Conservation (phyloP, 768 basidiomycete genomes). For the Sarcodon aspratus region DNA sequence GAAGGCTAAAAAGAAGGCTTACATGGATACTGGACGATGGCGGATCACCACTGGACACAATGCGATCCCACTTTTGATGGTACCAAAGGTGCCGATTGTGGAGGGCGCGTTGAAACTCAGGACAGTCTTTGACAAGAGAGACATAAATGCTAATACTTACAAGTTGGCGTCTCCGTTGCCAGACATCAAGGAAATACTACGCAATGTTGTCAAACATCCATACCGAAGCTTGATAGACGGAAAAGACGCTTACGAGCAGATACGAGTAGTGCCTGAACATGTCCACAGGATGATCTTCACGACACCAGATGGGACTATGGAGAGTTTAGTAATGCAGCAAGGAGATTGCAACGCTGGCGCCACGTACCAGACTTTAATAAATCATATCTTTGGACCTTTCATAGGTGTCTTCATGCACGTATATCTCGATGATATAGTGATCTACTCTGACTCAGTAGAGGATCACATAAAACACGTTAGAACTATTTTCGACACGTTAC, state of each 20-base stretch:
- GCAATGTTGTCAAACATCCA: constrained; percentile 4
- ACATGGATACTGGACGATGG: constrained; percentile 13
- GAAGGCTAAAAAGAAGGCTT: constrained; percentile 10
- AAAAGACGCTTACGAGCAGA: constrained; percentile 19
- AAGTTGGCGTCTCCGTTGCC: constrained; percentile 15
- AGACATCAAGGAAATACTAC: constrained; percentile 13
- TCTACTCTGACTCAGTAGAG: constrained; percentile 16
- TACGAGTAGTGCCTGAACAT: constrained; percentile 11
- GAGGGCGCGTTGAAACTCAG: constrained; percentile 2
- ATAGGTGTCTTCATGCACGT: constrained; percentile 19
- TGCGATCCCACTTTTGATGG: constrained; percentile 8
- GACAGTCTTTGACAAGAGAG: constrained; percentile 6
- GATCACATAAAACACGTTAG: constrained; percentile 15
- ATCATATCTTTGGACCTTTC: constrained; percentile 14
- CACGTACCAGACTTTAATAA: constrained; percentile 18
- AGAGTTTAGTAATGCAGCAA: constrained; percentile 18
- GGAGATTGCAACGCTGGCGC: constrained; percentile 20
- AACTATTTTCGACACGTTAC: constrained; percentile 5
- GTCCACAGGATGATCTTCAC: constrained; percentile 12
- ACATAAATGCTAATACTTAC: constrained; percentile 12
- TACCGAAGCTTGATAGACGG: constrained; percentile 13
- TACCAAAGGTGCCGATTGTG: constrained; percentile 3
- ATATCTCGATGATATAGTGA: constrained; percentile 21
- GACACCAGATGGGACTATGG: constrained; percentile 18
- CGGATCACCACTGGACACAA: constrained; percentile 6